A percentile compares a stretch with the other conserved stretches of the same genome.
These are phyloP conservation scores for Tolypocladium guangdongense DNA, from an alignment of 2,329 filamentous ascomycete genomes.

Conservation along the genomic window DNA sequence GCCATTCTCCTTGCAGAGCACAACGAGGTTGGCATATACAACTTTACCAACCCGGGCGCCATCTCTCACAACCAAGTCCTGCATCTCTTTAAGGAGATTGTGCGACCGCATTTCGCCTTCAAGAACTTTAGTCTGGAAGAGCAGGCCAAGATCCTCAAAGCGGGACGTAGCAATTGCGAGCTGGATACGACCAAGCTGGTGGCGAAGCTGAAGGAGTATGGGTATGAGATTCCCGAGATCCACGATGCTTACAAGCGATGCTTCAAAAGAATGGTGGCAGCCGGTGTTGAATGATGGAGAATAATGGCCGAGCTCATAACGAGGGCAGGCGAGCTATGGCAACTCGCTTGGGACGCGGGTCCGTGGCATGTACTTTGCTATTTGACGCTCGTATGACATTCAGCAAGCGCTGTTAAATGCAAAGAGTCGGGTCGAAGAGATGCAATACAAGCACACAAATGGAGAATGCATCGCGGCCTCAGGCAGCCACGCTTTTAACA, in stretches of 20 bases:
- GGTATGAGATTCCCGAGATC: constrained; percentile 47
- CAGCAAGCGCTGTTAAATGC: too few species aligned
- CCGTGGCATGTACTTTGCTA: too few species aligned
- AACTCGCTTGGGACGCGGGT: too few species aligned
- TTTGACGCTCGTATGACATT: too few species aligned
- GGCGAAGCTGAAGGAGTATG: constrained; percentile 48
- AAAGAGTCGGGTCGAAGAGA: too few species aligned
- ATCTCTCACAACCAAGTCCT: constrained; percentile 64
- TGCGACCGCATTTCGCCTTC: constrained; percentile 50
- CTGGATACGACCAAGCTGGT: constrained; percentile 52
- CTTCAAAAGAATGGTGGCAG: constrained; percentile 53
- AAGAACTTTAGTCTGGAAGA: constrained; percentile 57
- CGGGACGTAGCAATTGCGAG: constrained; percentile 55
- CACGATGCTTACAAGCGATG: constrained; percentile 50
- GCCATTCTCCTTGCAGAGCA: constrained; percentile 50
- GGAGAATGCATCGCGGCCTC: too few species aligned
- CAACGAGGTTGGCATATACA: constrained; percentile 52
- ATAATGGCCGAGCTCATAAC: too few species aligned
- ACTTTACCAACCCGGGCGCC: constrained; percentile 60
- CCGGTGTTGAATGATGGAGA: constrained; percentile 33
- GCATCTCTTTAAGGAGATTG: constrained; percentile 49
- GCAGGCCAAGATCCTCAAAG: constrained; percentile 57
- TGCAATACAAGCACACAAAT: too few species aligned
- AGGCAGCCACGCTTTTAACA: too few species aligned
- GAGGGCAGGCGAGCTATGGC: too few species aligned